phyloP scores from a whole-genome alignment of 192 early-diverging fungal species.

The Coemansia sp. region DNA sequence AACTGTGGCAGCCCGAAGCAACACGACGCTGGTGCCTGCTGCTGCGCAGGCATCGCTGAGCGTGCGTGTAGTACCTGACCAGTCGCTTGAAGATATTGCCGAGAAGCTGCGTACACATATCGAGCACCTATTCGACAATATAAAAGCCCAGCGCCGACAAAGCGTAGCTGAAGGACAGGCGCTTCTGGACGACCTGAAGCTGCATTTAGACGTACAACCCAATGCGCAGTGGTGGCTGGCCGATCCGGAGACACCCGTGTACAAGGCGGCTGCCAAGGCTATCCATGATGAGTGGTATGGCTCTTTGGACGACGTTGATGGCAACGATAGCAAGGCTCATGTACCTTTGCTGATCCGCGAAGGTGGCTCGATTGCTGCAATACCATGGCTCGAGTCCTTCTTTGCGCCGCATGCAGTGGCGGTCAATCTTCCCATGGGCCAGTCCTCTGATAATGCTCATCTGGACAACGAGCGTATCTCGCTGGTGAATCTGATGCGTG shows the following conservation, averaged over 20 bases:
- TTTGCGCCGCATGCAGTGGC: conserved; percentile 60
- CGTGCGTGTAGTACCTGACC: conserved; percentile 76
- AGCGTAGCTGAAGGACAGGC: not conserved
- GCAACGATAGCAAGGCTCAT: not conserved
- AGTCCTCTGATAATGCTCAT: conserved; percentile 77
- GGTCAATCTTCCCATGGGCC: conserved; percentile 77
- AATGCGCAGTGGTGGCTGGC: conserved; percentile 78
- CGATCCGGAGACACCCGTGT: conserved; percentile 63
- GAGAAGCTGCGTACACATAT: conserved; percentile 60
- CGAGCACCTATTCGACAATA: conserved; percentile 49
- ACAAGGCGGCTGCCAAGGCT: conserved; percentile 65
- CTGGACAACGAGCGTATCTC: conserved; percentile 75
- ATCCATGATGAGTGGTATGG: conserved; percentile 53
- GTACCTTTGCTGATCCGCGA: conserved; percentile 74
- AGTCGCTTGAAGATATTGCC: conserved; percentile 63
- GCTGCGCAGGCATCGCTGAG: conserved; percentile 66
- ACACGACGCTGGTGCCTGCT: conserved; percentile 69
- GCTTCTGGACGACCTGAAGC: conserved; percentile 14
- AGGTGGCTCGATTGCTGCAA: conserved; percentile 75
- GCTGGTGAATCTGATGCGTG: conserved; percentile 65
- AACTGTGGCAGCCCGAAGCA: conserved; percentile 55
- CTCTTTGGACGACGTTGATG: conserved; percentile 3
- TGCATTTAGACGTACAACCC: conserved; percentile 61
- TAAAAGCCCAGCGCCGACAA: conserved; percentile 10
- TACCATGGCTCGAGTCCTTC: conserved; percentile 70